A percentile compares a stretch with the other conserved stretches of the same genome.
These are phyloP conservation scores for Calonectria pauciramosa DNA, from an alignment of 2,329 filamentous ascomycete genomes.

Conservation along the genomic window DNA sequence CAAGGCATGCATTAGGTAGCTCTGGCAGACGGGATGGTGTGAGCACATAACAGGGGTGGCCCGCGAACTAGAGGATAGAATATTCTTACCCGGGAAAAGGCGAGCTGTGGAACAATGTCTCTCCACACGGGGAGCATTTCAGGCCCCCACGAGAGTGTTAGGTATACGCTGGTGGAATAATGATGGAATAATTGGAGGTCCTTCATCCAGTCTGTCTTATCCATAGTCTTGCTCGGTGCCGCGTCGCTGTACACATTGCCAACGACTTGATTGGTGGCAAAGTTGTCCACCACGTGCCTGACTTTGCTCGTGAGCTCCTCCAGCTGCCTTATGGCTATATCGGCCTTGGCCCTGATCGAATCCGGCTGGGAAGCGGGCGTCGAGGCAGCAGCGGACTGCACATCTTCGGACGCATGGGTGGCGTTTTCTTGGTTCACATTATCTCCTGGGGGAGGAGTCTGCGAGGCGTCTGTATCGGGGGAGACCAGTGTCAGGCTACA, in stretches of 20 bases:
- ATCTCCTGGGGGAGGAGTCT: neutral
- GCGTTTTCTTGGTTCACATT: neutral
- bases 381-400: neutral
- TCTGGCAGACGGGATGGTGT: neutral
- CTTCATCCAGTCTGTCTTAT: neutral
- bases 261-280: neutral
- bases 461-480: neutral
- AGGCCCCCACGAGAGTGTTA: neutral
- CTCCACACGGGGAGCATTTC: neutral
- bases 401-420: neutral
- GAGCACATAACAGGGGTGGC: neutral
- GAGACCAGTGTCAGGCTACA: neutral
- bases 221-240: neutral
- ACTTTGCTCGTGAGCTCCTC: neutral
- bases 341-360: neutral
- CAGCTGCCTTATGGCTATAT: neutral
- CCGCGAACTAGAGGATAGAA: no score
- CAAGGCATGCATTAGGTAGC: neutral
- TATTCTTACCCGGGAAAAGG: neutral
- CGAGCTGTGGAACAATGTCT: neutral
- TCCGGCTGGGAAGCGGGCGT: neutral
- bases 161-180: neutral
- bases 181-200: neutral
- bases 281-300: neutral
- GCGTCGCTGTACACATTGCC: neutral